A percentile compares a stretch with the other conserved stretches of the same genome.
phyloP scores from a whole-genome alignment of 345 rosid species.

The Cochlearia excelsa region DNA sequence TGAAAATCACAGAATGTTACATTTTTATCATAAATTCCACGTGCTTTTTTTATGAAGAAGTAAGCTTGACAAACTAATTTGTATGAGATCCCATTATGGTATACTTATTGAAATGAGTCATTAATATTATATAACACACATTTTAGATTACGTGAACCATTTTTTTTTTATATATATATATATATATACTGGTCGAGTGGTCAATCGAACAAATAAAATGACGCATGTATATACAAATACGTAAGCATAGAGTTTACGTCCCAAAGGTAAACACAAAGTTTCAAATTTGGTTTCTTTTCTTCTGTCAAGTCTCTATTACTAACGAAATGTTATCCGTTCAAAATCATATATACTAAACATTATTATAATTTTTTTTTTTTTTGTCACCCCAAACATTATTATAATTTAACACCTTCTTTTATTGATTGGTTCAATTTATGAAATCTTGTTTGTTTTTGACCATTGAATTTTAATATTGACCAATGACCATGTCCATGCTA shows the following conservation, averaged over 20 bases:
- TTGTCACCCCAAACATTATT: neutral
- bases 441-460: constrained; percentile 17
- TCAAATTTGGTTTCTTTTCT: neutral
- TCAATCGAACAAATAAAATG: constrained; percentile 5
- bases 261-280: constrained; percentile 15
- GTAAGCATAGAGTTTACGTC: constrained; percentile 23
- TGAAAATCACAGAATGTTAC: no score
- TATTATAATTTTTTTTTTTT: neutral
- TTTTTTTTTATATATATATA: neutral
- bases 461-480: constrained; percentile 23
- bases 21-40: no score
- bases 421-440: constrained; percentile 30
- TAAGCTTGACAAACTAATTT: no score
- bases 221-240: constrained; percentile 10
- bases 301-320: neutral
- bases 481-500: constrained; percentile 1
- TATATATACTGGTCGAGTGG: neutral
- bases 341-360: neutral
- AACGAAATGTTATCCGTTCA: constrained; percentile 3
- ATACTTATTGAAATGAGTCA: neutral
- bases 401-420: constrained; percentile 5
- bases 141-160: neutral
- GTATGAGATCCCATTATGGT: no score
- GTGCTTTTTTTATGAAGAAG: no score
- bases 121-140: neutral